Percentiles rank a stretch among this genome's conserved stretches.
Conservation (phyloP, 352 stramenopile genomes). For the Lagenidium sp. region DNA sequence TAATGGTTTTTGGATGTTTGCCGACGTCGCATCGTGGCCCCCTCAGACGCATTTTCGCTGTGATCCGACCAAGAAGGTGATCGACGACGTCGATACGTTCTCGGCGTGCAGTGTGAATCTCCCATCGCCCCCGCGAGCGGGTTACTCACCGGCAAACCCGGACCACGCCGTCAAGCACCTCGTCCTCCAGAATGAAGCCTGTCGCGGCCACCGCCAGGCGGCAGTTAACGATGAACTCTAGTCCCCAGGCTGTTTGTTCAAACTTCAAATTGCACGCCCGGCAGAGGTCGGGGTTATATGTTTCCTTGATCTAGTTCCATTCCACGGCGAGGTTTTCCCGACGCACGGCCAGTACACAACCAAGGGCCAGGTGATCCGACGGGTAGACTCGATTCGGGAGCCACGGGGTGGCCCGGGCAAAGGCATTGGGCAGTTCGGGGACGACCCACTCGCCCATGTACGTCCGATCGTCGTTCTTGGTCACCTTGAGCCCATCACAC, state of each 20-base stretch:
- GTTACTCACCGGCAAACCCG: slow-evolving; percentile 24
- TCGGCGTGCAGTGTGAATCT: slow-evolving; percentile 21
- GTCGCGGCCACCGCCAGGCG: no score
- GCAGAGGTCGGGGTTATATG: no score
- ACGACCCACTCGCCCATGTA: slow-evolving; percentile 50
- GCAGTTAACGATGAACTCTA: no score
- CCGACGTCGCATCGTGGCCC: slow-evolving; percentile 41
- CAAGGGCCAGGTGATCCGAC: slow-evolving; percentile 73
- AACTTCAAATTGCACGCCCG: no score
- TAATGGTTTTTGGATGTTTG: slow-evolving; percentile 62
- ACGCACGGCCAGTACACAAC: slow-evolving; percentile 48
- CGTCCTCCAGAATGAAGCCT: slow-evolving; percentile 13
- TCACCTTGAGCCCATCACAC: slow-evolving; percentile 7
- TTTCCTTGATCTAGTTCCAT: no score
- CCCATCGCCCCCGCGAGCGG: slow-evolving; percentile 21
- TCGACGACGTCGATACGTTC: slow-evolving; percentile 9
- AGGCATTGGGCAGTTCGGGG: slow-evolving; percentile 29
- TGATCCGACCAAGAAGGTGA: slow-evolving; percentile 32
- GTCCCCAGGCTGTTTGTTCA: no score
- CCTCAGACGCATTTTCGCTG: slow-evolving; percentile 51
- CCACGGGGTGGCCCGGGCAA: slow-evolving; percentile 18
- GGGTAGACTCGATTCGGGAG: slow-evolving; percentile 60
- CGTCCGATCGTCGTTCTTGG: slow-evolving; percentile 15
- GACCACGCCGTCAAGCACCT: slow-evolving; percentile 10
- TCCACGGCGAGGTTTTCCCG: slow-evolving; percentile 28